Percentiles rank a stretch among this genome's conserved stretches.
These are phyloP conservation scores for Colletotrichum kahawae DNA, from an alignment of 2,329 filamentous ascomycete species.

Conservation along the genomic window DNA sequence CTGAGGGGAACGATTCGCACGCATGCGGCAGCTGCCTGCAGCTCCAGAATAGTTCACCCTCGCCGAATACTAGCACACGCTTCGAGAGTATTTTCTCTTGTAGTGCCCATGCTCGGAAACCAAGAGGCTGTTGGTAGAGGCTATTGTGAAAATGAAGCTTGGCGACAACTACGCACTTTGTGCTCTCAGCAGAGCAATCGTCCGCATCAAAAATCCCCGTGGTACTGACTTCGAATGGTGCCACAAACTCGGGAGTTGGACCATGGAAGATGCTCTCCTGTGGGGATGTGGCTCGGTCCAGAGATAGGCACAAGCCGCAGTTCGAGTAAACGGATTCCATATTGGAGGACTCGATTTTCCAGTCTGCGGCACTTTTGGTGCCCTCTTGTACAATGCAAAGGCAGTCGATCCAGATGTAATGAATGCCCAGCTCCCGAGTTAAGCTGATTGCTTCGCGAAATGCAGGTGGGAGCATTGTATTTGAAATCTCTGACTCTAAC, in stretches of 20 bases:
- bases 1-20: not conserved
- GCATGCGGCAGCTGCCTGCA: not conserved
- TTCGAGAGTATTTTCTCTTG: not conserved
- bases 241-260: not conserved
- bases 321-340: not conserved
- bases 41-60: not conserved
- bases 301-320: not conserved
- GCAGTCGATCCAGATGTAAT: not conserved
- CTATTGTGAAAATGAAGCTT: accelerated
- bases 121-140: not conserved
- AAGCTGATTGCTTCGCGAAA: not conserved
- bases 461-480: not conserved
- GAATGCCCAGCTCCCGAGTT: not conserved
- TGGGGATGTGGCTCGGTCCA: not conserved
- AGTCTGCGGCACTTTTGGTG: not conserved
- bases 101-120: not conserved
- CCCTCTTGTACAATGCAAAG: not conserved
- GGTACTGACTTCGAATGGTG: not conserved
- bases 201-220: not conserved
- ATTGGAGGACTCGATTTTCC: not conserved
- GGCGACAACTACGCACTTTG: not conserved
- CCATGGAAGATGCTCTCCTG: not conserved
- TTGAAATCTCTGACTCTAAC: not conserved
- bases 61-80: not conserved
- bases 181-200: not conserved